Evolutionary conservation across 139 green algal genomes (phyloP), one percentile per base, ranked within the genome.

Genomic region (Haematococcus sp.): DNA sequence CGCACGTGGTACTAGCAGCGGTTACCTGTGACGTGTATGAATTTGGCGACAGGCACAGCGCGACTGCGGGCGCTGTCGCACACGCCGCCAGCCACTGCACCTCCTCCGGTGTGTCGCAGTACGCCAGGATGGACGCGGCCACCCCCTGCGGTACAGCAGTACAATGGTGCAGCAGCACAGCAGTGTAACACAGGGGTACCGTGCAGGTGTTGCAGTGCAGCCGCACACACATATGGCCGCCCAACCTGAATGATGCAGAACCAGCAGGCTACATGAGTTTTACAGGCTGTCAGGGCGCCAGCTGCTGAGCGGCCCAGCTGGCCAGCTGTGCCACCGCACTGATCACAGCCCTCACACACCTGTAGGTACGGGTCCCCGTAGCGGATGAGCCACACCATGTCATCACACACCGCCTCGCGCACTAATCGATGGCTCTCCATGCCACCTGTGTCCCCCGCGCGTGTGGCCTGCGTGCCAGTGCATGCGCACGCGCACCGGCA

Each of bases 91-190:
- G 71, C 77, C 77, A 83, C 13, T 68, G 44, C 32, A 83, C 77
- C 66, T 83, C 77, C 0, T 54, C 71, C 3, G 71, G 19, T 5
- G 65, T 73, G 66, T 83, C 77, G 65, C 71, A 76, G 67, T 78
- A 83, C 4, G 77, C 77, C 30, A 78, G 66, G 32, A 83, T 67
- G 33, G 77, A 83, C 9, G 77, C 77, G 0, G 77, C 77, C 23
- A 83, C 71, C 16, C 77, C 77, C 66, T 77, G 70, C 28, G 40
- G 34, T 49, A 11, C 40, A 49, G 40, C 40, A 11, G 40, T 49
- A 49, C 40, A 49, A 11, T 49, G 7, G n/a, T n/a, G n/a, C n/a
- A n/a, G 40, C 40, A 49, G 40, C 11, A 49, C 40, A 49, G 40
- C 11, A 19, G 40, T 49, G 40, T 7, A 19, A 49, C 40, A 49